A percentile compares a stretch with the other conserved stretches of the same genome.
These are phyloP conservation scores for Hymenoscyphus repandus DNA, from an alignment of 2,329 filamentous ascomycete species.

Conservation along the genomic window DNA sequence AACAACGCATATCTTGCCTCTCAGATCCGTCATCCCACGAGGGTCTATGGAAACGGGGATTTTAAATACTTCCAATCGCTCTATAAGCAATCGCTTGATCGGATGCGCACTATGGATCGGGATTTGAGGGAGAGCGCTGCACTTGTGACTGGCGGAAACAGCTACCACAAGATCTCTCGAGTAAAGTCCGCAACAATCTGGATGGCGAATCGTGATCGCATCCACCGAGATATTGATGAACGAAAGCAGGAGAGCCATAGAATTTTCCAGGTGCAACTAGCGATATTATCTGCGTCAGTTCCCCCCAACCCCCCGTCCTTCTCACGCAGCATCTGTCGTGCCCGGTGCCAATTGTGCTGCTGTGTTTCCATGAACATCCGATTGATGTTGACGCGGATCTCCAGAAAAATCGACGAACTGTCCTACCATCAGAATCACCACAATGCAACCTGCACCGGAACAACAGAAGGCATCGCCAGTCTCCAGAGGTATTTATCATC, in stretches of 20 bases:
- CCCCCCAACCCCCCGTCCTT: background rate
- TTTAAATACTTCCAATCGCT: conserved; percentile 21
- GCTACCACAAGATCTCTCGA: conserved; percentile 18
- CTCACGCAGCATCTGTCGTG: background rate
- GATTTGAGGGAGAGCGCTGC: conserved; percentile 11
- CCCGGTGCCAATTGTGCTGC: too few species aligned
- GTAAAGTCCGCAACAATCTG: conserved; percentile 18
- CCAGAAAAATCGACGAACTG: conserved; percentile 21
- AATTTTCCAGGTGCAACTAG: conserved; percentile 21
- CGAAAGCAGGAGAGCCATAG: conserved; percentile 17
- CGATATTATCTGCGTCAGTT: conserved; percentile 21
- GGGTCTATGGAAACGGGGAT: conserved; percentile 17
- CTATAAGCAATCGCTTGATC: conserved; percentile 13
- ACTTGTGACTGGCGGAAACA: conserved; percentile 12
- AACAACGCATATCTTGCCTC: conserved; percentile 19
- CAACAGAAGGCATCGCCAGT: conserved; percentile 5
- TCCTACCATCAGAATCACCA: conserved; percentile 22
- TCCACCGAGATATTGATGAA: conserved; percentile 19
- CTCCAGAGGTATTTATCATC: conserved; percentile 5
- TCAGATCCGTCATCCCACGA: conserved; percentile 17
- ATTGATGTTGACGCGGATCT: conserved; percentile 1
- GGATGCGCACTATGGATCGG: conserved; percentile 17
- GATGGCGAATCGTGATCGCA: conserved; percentile 17
- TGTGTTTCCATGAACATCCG: background rate
- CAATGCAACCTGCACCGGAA: conserved; percentile 13